Evolutionary conservation across 2,329 filamentous ascomycete species (phyloP), one percentile per base, ranked within the genome.

Genomic region (Hypoxylon sp.): DNA sequence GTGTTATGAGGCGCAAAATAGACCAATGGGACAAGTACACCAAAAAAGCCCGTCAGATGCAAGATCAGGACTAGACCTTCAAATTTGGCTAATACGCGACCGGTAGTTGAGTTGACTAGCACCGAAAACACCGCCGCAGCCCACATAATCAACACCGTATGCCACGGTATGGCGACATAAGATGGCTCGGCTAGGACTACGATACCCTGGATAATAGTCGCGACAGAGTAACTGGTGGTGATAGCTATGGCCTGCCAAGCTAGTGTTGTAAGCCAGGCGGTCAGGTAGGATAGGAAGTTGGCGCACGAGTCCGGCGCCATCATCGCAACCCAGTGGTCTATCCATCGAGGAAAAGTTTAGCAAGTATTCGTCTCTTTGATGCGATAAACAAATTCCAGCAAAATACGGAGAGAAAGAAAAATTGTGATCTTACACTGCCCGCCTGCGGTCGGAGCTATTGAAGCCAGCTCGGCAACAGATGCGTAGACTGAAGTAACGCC

Each of bases 401-500:
- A 26, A 35, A 61, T 10, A 33, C 11, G 14, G 46, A 6, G 10
- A 5, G 10, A 2, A 22, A 44, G 3, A 6, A 5, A 22, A 44
- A 35, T 26, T 53, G 33, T 33, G 14, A 26, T 48, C 67, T 59
- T 60, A 70, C 63, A 74, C 37, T 74, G 73, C 0, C 71, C 71
- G 10, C 72, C 72, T 0, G 73, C 62, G 8, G 73, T 75, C 6
- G 72, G 73, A 2, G 73, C 72, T 46, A 71, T 68, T 1, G 72
- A 74, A 14, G 68, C 63, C 14, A 73, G 14, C 29, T 73, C 72
- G 5, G 62, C 72, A 33, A 74, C 26, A 5, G 62, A 42, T 0
- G 60, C 50, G 59, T 83, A 84, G 17, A 84, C 80, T 39, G 80
- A 80, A 26, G 83, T 73, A 65, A 81, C 82, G 3, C 84, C 84